phyloP scores from a whole-genome alignment of 2,329 filamentous ascomycete species.

The Nannizziopsis arthrosporioides region DNA sequence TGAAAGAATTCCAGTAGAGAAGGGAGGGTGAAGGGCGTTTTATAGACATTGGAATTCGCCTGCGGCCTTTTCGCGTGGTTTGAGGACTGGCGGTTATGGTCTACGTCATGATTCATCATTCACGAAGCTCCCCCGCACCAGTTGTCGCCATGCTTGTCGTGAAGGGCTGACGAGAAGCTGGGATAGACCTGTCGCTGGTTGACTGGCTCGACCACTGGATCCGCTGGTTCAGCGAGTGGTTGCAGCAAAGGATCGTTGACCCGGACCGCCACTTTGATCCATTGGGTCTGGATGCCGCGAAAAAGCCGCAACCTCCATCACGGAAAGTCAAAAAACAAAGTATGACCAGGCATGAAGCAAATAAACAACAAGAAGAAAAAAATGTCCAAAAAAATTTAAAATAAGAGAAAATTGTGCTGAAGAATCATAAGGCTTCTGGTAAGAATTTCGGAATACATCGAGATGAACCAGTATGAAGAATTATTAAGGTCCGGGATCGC shows the following conservation, averaged over 20 bases:
- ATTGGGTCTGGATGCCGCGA: not conserved
- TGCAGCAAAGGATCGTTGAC: not conserved
- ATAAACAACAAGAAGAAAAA: not conserved
- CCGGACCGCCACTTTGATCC: not conserved
- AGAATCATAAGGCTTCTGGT: not conserved
- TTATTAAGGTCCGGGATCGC: not conserved
- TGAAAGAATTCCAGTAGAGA: not conserved
- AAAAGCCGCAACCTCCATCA: constrained; percentile 1
- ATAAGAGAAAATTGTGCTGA: not conserved
- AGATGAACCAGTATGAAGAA: not conserved
- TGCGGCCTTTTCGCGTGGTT: not conserved
- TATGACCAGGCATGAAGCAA: not conserved
- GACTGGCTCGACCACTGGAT: not conserved
- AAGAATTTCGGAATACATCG: not conserved
- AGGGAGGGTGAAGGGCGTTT: not conserved
- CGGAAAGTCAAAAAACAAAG: too few species aligned
- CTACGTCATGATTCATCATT: constrained; percentile 10
- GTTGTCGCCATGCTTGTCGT: not conserved
- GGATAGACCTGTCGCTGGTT: not conserved
- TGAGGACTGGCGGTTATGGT: not conserved
- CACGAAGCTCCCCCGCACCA: not conserved
- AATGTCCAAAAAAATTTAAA: not conserved
- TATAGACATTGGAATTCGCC: not conserved
- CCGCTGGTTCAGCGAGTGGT: not conserved
- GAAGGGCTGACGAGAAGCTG: not conserved